Base-by-base conservation (phyloP, 2,329 filamentous ascomycete species). In the Ceratocystis albifundus region DNA sequence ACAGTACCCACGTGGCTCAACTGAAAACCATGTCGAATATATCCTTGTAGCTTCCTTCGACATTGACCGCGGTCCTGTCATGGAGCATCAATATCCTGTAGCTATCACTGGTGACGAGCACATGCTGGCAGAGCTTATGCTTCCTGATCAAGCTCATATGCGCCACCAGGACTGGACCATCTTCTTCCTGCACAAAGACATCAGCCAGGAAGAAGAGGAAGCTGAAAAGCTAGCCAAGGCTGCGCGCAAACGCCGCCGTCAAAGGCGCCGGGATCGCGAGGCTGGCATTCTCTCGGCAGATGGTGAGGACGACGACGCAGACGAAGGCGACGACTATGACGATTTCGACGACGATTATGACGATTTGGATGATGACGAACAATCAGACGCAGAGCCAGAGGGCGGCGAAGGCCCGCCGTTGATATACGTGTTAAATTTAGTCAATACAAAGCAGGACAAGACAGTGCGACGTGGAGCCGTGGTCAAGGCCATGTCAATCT, bases 401-500 rank as follows among this genome's bases (percentile, higher is more conserved):
- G 85, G 84, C 64, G 84, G 83, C 28, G 90, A 96, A 73, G 93
- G 91, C 0, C 91, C 94, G 15, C 94, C 94, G 2, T 78, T 99
- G 71, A 94, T 99, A 72, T 97, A 99, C 75, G 94, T 99, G 64
- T 80, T 99, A 70, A 99, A 99, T 75, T 78, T 99, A 73, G 94
- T 99, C 71, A 97, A 99, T 75, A 99, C 93, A 6, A 97, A 97
- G 76, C 90, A 96, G 74, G 94, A 99, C 78, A 93, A 89, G 73
- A 88, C 88, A 22, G 90, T 90, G 61, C 95, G 94, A 77, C 87
- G 94, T 82, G 94, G 94, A 67, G 94, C 94, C 22, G 83, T 96
- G 62, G 93, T 97, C 67, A 97, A 97, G 75, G 90, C 94, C 53
- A 99, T 99, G 94, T 94, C 94, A 36, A 96, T 99, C 71, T 99